Evolutionary conservation across 257 asterid genomes (phyloP), one percentile per base, ranked within the genome.

Genomic region (Forsythia suspensa): DNA sequence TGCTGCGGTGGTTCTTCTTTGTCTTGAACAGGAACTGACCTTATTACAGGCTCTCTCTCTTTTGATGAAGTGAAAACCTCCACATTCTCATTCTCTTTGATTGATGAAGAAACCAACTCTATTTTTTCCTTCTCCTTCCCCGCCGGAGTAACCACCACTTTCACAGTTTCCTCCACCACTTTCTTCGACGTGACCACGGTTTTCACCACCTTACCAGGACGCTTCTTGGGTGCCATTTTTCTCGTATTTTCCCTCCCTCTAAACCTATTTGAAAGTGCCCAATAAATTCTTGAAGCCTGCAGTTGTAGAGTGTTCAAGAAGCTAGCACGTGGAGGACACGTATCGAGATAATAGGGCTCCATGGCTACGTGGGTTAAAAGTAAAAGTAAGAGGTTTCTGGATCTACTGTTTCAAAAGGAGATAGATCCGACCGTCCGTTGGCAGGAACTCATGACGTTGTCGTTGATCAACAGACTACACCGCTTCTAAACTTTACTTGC

Each of bases 171-270:
- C 86, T 87, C 90, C 61, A 90, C 89, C 77, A 88, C 87, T 87
- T 81, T 91, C 80, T 77, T 83, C 40, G 92, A 38, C 16, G 88
- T 89, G 15, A 88, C 89, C 82, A 92, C 95, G 73, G 88, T 80
- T 11, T 80, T 83, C 20, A 16, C 70, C 68, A 84, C 29, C 71
- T 67, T 82, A 5, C 86, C 77, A 8, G 83, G 74, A 70, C 90
- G 88, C 18, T 76, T 91, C 57, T 87, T 95, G 2, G 97, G 94
- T 43, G 95, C 89, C 97, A 92, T 92, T 71, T 21, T 80, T 2
- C 3, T 4, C 29, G 4, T 39, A 4, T 21, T 6, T 72, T 70
- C 71, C 76, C 68, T 52, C 79, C 69, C 24, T 70, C 41, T 38
- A 6, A 8, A 4, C 8, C 2, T 24, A 44, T 68, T 81, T 74